These are phyloP conservation scores for Xanthoconium stramineum DNA, from an alignment of 768 basidiomycete species.

Conservation along the genomic window DNA sequence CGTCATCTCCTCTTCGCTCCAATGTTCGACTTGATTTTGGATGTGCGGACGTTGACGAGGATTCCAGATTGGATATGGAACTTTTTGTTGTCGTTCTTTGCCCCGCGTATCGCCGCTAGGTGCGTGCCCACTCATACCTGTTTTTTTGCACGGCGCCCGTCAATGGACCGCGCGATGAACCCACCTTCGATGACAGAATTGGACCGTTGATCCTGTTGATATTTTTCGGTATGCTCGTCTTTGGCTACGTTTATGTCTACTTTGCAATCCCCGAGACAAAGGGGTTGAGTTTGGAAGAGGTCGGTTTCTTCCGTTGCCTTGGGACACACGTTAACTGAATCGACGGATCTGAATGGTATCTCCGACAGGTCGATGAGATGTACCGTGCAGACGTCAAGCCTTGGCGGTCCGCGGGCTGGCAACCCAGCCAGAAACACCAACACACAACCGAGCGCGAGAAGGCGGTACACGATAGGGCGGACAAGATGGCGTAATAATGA, in stretches of 20 bases:
- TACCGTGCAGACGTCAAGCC: slow-evolving; percentile 62
- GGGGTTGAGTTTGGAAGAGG: slow-evolving; percentile 72
- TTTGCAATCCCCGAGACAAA: slow-evolving; percentile 80
- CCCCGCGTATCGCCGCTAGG: slow-evolving; percentile 60
- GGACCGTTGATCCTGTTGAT: slow-evolving; percentile 75
- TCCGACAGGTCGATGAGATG: slow-evolving; percentile 61
- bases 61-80: slow-evolving; percentile 63
- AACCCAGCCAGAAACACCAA: slow-evolving; percentile 39
- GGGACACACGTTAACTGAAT: too few species aligned
- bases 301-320: slow-evolving; percentile 11
- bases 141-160: neutral
- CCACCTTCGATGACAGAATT: slow-evolving; percentile 37
- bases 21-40: neutral
- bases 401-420: slow-evolving; percentile 61
- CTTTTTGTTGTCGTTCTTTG: slow-evolving; percentile 69
- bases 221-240: slow-evolving; percentile 71
- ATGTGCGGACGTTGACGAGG: neutral
- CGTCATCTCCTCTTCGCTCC: neutral
- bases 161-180: neutral
- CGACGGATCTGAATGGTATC: neutral
- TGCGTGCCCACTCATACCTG: slow-evolving; percentile 18
- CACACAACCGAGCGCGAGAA: neutral
- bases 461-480: neutral
- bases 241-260: slow-evolving; percentile 75
- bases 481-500: neutral